A percentile compares a stretch with the other conserved stretches of the same genome.
Evolutionary conservation across 257 asterid genomes (phyloP).

Genomic region (Nicotiana tabacum): DNA sequence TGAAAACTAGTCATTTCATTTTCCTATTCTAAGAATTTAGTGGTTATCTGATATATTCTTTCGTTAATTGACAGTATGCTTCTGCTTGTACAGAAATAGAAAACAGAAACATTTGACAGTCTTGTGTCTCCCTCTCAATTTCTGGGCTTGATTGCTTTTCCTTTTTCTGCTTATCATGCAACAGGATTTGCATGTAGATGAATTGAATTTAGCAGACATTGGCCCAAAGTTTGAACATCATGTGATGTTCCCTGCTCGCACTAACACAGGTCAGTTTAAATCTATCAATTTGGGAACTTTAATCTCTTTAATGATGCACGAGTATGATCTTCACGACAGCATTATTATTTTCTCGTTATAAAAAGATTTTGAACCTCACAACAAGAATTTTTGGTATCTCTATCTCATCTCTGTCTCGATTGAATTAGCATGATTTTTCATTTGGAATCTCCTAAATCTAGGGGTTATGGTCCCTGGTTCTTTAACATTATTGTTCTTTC

Average conservation of each 20-base stretch:
- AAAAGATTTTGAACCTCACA: not conserved
- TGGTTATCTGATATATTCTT: not conserved
- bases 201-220: conserved; percentile 61
- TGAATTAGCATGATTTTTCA: not conserved
- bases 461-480: not conserved
- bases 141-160: not conserved
- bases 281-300: not conserved
- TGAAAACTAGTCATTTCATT: not conserved
- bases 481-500: not conserved
- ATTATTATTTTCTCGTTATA: not conserved
- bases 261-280: conserved; percentile 69
- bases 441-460: not conserved
- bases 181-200: conserved; percentile 76
- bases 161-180: conserved; percentile 7
- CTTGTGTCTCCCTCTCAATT: not conserved
- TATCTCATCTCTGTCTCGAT: not conserved
- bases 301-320: not conserved
- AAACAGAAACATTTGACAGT: not conserved
- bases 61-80: not conserved
- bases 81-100: not conserved
- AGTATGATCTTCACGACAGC: conserved; percentile 30
- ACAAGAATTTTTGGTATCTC: not conserved
- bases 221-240: conserved; percentile 91
- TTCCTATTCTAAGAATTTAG: not conserved
- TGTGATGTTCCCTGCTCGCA: conserved; percentile 79